These are phyloP conservation scores for Zymoseptoria tritici DNA, from an alignment of 2,329 filamentous ascomycete genomes.

Conservation along the genomic window DNA sequence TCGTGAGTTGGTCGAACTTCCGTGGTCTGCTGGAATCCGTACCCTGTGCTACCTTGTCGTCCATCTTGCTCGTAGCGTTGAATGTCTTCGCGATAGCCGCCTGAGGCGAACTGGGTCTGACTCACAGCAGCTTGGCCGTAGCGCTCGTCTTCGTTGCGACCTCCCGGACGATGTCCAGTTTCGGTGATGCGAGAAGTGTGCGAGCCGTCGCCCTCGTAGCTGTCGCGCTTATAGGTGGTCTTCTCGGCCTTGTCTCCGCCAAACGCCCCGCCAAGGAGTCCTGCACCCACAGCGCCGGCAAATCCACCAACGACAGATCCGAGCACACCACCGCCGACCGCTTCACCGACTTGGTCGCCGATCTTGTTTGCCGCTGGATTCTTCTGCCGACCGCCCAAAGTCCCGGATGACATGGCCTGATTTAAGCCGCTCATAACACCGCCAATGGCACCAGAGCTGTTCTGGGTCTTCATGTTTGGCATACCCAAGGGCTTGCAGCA, in stretches of 20 bases:
- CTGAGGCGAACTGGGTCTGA: slow-evolving; percentile 51
- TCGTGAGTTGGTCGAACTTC: slow-evolving; percentile 47
- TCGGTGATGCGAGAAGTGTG: slow-evolving; percentile 56
- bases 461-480: slow-evolving; percentile 50
- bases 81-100: slow-evolving; percentile 54
- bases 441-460: slow-evolving; percentile 39
- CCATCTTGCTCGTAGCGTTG: slow-evolving; percentile 52
- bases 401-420: slow-evolving; percentile 26
- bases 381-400: slow-evolving; percentile 31
- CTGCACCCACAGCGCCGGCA: slow-evolving; percentile 51
- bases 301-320: slow-evolving; percentile 65
- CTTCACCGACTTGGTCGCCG: slow-evolving; percentile 50
- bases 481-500: slow-evolving; percentile 74
- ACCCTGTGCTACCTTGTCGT: slow-evolving; percentile 36
- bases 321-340: slow-evolving; percentile 56
- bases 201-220: slow-evolving; percentile 53
- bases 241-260: slow-evolving; percentile 45
- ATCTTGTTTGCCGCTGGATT: slow-evolving; percentile 27
- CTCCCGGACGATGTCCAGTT: slow-evolving; percentile 44
- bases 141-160: slow-evolving; percentile 28
- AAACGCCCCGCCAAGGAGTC: slow-evolving; percentile 57
- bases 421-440: slow-evolving; percentile 30
- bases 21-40: slow-evolving; percentile 53
- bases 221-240: slow-evolving; percentile 43
- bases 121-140: slow-evolving; percentile 56